phyloP scores from a whole-genome alignment of 495 filamentous ascomycete genomes.

The Penicillium cinerascens region DNA sequence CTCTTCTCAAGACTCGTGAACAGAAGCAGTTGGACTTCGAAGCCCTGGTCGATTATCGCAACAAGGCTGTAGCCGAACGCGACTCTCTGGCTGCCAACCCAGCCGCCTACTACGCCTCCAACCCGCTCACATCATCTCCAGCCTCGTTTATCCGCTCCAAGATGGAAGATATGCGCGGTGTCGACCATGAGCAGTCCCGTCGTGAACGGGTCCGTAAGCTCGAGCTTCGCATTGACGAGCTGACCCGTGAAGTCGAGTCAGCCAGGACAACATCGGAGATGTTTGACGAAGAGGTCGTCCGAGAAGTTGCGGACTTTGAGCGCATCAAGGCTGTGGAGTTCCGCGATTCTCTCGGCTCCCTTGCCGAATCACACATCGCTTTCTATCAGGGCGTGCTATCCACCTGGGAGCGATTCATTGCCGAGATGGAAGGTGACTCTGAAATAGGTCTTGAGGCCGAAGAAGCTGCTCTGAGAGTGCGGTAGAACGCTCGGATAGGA shows the following conservation, averaged over 20 bases:
- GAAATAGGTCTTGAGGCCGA: constrained; percentile 20
- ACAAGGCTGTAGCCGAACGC: constrained; percentile 82
- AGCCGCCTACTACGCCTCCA: constrained; percentile 57
- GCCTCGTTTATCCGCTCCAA: constrained; percentile 91
- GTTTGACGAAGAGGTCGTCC: constrained; percentile 92
- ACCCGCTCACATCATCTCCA: constrained; percentile 60
- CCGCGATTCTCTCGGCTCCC: constrained; percentile 72
- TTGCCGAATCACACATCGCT: constrained; percentile 81
- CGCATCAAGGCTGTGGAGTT: constrained; percentile 94
- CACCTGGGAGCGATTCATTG: constrained; percentile 86
- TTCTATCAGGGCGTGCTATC: constrained; percentile 79
- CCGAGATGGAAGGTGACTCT: constrained; percentile 74
- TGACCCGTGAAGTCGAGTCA: constrained; percentile 82
- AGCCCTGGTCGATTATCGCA: constrained; percentile 90
- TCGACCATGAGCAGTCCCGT: constrained; percentile 90
- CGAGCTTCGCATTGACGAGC: constrained; percentile 84
- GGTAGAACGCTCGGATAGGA: background rate
- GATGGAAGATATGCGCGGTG: constrained; percentile 93
- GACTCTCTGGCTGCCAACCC: constrained; percentile 68
- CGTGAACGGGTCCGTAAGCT: constrained; percentile 83
- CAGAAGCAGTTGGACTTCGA: constrained; percentile 98
- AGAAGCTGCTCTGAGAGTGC: constrained; percentile 7
- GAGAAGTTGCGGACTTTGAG: constrained; percentile 91
- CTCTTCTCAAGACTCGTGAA: constrained; percentile 87
- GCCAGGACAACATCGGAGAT: constrained; percentile 77